Conservation (phyloP, 2,329 filamentous ascomycete genomes). For the Hypoxylon sp. region DNA sequence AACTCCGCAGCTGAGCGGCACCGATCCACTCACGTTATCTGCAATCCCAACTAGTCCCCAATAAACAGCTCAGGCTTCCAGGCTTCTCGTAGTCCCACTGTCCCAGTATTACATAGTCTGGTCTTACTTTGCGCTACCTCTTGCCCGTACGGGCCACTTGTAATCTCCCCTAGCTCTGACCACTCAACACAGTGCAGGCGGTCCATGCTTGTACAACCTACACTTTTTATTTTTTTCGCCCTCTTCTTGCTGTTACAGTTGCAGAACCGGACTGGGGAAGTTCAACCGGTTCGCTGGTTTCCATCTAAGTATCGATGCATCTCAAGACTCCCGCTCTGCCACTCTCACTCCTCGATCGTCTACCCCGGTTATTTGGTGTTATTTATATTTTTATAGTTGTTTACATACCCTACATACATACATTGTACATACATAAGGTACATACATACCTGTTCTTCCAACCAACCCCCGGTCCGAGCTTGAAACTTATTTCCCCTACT, state of each 20-base stretch:
- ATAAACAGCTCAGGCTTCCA: slow-evolving; percentile 13
- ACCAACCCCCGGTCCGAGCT: not conserved
- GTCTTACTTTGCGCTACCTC: no score
- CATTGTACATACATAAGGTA: no score
- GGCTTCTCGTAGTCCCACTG: slow-evolving; percentile 2
- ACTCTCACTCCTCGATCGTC: not conserved
- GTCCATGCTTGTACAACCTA: not conserved
- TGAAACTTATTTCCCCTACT: slow-evolving; percentile 6
- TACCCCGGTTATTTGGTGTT: slow-evolving; percentile 2
- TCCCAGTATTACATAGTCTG: not conserved
- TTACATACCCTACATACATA: no score
- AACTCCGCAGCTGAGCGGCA: slow-evolving; percentile 36
- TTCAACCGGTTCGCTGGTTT: not conserved
- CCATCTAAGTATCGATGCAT: not conserved
- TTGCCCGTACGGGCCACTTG: slow-evolving; percentile 4
- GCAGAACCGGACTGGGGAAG: not conserved
- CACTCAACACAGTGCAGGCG: slow-evolving; percentile 2
- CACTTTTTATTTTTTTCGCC: not conserved
- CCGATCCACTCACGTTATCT: slow-evolving; percentile 34
- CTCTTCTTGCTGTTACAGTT: not conserved
- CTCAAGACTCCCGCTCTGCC: not conserved
- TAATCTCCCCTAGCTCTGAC: slow-evolving; percentile 10
- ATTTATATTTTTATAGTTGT: not conserved
- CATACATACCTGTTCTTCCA: slow-evolving; percentile 8
- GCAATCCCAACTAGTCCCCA: slow-evolving; percentile 5